Evolutionary conservation across 768 basidiomycete species (phyloP), one percentile per base, ranked within the genome.

Genomic region (Mycena kentingensis): DNA sequence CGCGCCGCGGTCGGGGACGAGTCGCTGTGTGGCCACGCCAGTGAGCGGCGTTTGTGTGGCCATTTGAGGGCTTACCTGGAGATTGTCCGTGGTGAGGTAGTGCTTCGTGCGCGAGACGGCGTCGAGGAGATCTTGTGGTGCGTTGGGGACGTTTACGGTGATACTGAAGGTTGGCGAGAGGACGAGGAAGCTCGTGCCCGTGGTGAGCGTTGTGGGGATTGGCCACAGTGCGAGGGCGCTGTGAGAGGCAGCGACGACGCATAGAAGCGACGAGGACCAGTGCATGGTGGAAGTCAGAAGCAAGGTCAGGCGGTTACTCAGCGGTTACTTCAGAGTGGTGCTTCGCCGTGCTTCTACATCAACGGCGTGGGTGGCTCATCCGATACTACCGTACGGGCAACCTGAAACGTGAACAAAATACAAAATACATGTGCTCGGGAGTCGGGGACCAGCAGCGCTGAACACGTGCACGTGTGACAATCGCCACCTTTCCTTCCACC

Each of bases 1-100:
- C 3, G 76, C 65, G 2, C 84, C 85, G 42, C 85, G 81, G 15
- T 81, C 82, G 22, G 82, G 74, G 29, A 81, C 73, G 34, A 90
- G 79, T 12, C 81, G 71, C 53, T 60, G n/a, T n/a, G n/a, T n/a
- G n/a, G n/a, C n/a, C n/a, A n/a, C n/a, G n/a, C n/a, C n/a, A n/a
- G n/a, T n/a, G n/a, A n/a, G n/a, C n/a, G 41, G 16, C 3, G 12
- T 3, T 5, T 18, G 36, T 19, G 38, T 19, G 21, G 31, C 1
- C 21, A 31, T 2, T 10, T 19, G 15, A 13, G 18, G 10, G 18
- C 37, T 13, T 27, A 59, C 57, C 51, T 78, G 75, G 21, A 85
- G 79, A 59, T 81, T 78, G 66, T 88, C 88, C 5, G 69, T 75
- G 16, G 60, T 49, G 22, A 87, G 56, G 54, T 65, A 73, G 2